Conservation (phyloP, 441 rosid genomes). For the Aleurites moluccanus region DNA sequence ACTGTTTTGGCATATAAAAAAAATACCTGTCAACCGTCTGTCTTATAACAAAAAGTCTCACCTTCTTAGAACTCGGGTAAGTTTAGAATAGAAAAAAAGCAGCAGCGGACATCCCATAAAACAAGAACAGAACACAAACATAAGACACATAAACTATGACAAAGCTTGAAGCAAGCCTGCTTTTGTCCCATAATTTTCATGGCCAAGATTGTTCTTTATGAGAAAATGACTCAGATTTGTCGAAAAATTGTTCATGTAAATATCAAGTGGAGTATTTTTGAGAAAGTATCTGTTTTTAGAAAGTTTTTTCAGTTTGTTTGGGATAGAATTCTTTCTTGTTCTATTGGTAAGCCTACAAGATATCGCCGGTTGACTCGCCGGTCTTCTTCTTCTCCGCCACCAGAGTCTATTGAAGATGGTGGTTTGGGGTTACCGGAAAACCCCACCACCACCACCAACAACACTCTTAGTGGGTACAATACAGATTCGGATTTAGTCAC, state of each 20-base stretch:
- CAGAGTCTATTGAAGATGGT: slow-evolving; percentile 27
- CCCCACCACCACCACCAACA: slow-evolving; percentile 2
- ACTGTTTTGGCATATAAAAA: slow-evolving; percentile 19
- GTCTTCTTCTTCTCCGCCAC: slow-evolving; percentile 43
- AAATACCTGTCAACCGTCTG: slow-evolving; percentile 57
- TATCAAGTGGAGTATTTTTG: slow-evolving; percentile 52
- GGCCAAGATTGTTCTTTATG: slow-evolving; percentile 38
- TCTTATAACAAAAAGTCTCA: not conserved
- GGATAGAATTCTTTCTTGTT: slow-evolving; percentile 74
- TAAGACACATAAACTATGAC: slow-evolving; percentile 9
- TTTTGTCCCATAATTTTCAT: slow-evolving; percentile 21
- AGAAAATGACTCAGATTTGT: slow-evolving; percentile 55
- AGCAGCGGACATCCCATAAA: not conserved
- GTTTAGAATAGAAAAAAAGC: not conserved
- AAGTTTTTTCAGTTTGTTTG: slow-evolving; percentile 63
- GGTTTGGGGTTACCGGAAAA: slow-evolving; percentile 9
- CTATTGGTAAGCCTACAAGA: slow-evolving; percentile 55
- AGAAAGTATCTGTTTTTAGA: slow-evolving; percentile 56
- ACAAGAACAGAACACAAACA: not conserved
- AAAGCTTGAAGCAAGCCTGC: slow-evolving; percentile 15
- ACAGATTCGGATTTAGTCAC: slow-evolving; percentile 75
- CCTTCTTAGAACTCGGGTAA: slow-evolving; percentile 14
- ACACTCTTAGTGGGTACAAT: slow-evolving; percentile 34
- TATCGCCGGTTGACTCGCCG: slow-evolving; percentile 52
- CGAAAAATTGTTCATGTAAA: slow-evolving; percentile 50